Evolutionary conservation across 352 stramenopile genomes (phyloP).

Genomic region (Globisporangium radiosum): DNA sequence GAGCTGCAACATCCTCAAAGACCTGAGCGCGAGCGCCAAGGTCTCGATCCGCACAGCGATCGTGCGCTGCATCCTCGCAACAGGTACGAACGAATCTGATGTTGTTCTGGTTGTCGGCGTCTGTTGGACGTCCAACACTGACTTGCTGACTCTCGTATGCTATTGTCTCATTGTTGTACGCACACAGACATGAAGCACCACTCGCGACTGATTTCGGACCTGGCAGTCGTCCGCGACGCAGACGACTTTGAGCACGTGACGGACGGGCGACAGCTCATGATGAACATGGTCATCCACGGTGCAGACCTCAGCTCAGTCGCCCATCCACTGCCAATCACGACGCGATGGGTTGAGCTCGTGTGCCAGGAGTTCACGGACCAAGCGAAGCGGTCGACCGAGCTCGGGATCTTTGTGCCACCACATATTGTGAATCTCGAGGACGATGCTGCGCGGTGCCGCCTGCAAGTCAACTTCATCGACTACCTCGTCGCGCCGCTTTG

Average conservation of each 20-base stretch:
- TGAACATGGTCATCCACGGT: slow-evolving; percentile 82
- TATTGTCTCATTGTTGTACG: too few species aligned
- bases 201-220: slow-evolving; percentile 52
- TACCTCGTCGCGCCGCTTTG: slow-evolving; percentile 75
- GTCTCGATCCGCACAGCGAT: slow-evolving; percentile 47
- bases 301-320: slow-evolving; percentile 64
- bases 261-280: slow-evolving; percentile 61
- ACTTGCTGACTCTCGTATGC: too few species aligned
- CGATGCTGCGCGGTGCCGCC: slow-evolving; percentile 42
- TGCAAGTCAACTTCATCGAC: slow-evolving; percentile 85
- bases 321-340: slow-evolving; percentile 30
- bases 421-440: slow-evolving; percentile 78
- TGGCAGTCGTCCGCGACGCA: slow-evolving; percentile 34
- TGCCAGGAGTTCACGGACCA: slow-evolving; percentile 79
- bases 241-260: slow-evolving; percentile 51
- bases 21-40: slow-evolving; percentile 38
- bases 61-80: slow-evolving; percentile 72
- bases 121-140: too few species aligned
- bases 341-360: slow-evolving; percentile 69
- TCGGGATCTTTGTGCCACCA: slow-evolving; percentile 55
- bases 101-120: too few species aligned
- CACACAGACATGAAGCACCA: slow-evolving; percentile 77
- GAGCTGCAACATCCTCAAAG: slow-evolving; percentile 52
- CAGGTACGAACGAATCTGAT: slow-evolving; percentile 10
- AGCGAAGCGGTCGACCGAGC: slow-evolving; percentile 41